Conservation (phyloP, 352 stramenopile species). For the Phytophthora colocasiae region DNA sequence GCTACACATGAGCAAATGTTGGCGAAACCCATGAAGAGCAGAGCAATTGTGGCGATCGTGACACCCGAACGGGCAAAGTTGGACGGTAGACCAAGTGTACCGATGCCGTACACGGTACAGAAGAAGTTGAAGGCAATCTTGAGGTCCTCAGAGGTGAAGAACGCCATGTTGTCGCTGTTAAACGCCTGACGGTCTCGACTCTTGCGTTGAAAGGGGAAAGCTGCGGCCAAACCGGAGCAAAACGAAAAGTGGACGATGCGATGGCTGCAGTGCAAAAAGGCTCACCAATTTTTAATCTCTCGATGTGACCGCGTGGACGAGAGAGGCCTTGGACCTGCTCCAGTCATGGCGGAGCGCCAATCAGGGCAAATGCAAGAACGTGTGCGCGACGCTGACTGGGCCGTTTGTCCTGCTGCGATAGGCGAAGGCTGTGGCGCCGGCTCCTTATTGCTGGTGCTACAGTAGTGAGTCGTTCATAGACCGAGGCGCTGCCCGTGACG, state of each 20-base stretch:
- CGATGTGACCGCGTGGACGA: slow-evolving; percentile 3
- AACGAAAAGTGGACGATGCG: slow-evolving; percentile 27
- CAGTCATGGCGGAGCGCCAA: slow-evolving; percentile 31
- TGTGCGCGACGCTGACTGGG: slow-evolving; percentile 34
- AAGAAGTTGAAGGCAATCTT: slow-evolving; percentile 76
- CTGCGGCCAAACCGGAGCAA: slow-evolving; percentile 19
- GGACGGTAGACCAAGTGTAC: slow-evolving; percentile 64
- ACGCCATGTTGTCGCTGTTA: slow-evolving; percentile 46
- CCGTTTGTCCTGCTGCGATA: slow-evolving; percentile 15
- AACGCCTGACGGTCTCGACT: slow-evolving; percentile 27
- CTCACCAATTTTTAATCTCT: slow-evolving; percentile 17
- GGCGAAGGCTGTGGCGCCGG: slow-evolving; percentile 17
- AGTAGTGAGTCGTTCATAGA: slow-evolving; percentile 28
- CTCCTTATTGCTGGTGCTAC: slow-evolving; percentile 26
- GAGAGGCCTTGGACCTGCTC: slow-evolving; percentile 16
- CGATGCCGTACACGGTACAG: slow-evolving; percentile 73
- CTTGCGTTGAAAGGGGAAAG: slow-evolving; percentile 17
- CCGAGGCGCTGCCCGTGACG: slow-evolving; percentile 18
- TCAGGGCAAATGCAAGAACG: slow-evolving; percentile 28
- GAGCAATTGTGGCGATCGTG: slow-evolving; percentile 49
- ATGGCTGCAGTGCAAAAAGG: slow-evolving; percentile 18
- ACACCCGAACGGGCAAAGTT: slow-evolving; percentile 69
- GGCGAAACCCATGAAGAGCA: slow-evolving; percentile 67
- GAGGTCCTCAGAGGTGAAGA: slow-evolving; percentile 66
- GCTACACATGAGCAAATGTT: slow-evolving; percentile 69